A percentile compares a stretch with the other conserved stretches of the same genome.
Evolutionary conservation across 116 monocot genomes (phyloP).

Genomic region (Iris pallida): DNA sequence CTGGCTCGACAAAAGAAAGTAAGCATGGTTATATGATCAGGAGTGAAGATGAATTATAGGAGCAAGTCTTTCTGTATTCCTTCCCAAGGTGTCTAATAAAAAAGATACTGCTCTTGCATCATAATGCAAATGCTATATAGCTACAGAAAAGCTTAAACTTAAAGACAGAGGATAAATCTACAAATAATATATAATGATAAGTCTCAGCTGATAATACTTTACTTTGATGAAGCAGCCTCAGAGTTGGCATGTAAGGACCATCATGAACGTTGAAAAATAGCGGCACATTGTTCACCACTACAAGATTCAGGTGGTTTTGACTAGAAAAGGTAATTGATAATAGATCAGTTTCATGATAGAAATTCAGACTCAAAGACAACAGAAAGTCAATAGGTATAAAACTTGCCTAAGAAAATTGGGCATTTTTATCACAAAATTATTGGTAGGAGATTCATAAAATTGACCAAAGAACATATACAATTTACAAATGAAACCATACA

Average conservation of each 20-base stretch:
- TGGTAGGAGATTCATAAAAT: too few species aligned
- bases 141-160: neutral
- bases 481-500: too few species aligned
- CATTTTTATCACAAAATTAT: too few species aligned
- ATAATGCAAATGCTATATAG: neutral
- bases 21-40: neutral
- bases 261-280: conserved; percentile 96
- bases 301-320: conserved; percentile 97
- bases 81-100: neutral
- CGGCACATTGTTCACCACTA: conserved; percentile 91
- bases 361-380: too few species aligned
- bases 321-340: conserved; percentile 30
- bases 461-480: too few species aligned
- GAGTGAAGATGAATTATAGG: neutral
- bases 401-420: too few species aligned
- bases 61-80: neutral
- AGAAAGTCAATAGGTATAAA: too few species aligned
- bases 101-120: neutral
- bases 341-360: too few species aligned
- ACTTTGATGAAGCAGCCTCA: conserved; percentile 98
- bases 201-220: conserved; percentile 14
- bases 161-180: neutral
- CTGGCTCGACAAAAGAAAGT: neutral
- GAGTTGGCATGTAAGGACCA: conserved; percentile 99
- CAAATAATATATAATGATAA: neutral